Evolutionary conservation across 257 asterid genomes (phyloP).

Genomic region (Plantago major): DNA sequence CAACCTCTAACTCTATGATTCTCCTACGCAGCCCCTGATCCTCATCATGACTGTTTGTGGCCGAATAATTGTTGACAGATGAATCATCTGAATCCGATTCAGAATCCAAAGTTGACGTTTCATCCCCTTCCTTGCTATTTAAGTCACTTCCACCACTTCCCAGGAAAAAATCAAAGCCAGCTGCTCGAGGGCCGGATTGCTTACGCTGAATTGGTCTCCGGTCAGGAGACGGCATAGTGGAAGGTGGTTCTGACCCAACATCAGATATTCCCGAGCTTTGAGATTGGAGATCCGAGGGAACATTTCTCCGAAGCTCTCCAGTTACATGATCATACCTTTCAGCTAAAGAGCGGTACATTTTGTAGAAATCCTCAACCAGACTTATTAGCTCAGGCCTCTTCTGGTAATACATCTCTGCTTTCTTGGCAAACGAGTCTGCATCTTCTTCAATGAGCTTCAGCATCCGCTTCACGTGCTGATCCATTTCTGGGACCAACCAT

Average conservation of each 20-base stretch:
- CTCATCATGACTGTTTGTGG: conserved; percentile 38
- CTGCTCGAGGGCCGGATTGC: conserved; percentile 71
- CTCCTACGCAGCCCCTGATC: conserved; percentile 46
- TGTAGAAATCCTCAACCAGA: conserved; percentile 66
- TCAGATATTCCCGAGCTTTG: conserved; percentile 85
- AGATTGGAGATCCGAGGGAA: conserved; percentile 85
- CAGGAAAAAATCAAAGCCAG: conserved; percentile 80
- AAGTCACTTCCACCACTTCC: conserved; percentile 48
- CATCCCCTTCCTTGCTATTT: conserved; percentile 66
- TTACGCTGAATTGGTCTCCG: conserved; percentile 32
- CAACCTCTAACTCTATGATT: conserved; percentile 55
- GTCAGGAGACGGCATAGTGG: conserved; percentile 44
- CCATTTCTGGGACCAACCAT: conserved; percentile 62
- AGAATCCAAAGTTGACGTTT: conserved; percentile 63
- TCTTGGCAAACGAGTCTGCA: conserved; percentile 70
- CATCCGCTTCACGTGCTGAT: conserved; percentile 59
- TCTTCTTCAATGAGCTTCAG: conserved; percentile 73
- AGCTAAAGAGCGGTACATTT: conserved; percentile 62
- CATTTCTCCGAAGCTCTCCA: conserved; percentile 51
- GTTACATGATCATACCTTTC: conserved; percentile 67
- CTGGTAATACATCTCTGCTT: conserved; percentile 67
- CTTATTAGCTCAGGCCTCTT: conserved; percentile 58
- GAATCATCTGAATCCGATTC: conserved; percentile 87
- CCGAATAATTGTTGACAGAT: conserved; percentile 58
- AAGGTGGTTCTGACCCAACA: conserved; percentile 62